A percentile compares a stretch with the other conserved stretches of the same genome.
These are phyloP conservation scores for Lasiosphaeria miniovina DNA, from an alignment of 495 filamentous ascomycete species.

Conservation along the genomic window DNA sequence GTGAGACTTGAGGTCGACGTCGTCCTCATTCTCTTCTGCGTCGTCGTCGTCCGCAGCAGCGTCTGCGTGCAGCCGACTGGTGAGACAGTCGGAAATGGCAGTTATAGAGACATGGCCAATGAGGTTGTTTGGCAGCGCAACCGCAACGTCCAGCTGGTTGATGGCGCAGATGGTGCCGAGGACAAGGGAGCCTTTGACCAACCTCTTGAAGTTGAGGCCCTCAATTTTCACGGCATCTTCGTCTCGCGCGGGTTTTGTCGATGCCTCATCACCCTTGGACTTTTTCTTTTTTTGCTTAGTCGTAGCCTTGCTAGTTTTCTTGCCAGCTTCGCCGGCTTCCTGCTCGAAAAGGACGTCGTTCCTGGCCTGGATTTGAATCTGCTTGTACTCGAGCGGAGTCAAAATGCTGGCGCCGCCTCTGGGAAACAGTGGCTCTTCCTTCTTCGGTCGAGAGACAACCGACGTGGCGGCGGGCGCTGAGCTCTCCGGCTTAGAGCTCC, in stretches of 20 bases:
- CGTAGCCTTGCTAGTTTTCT: slow-evolving; percentile 40
- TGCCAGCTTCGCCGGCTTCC: slow-evolving; percentile 44
- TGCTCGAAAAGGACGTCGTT: slow-evolving; percentile 93
- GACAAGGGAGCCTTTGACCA: slow-evolving; percentile 79
- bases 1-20: slow-evolving; percentile 65
- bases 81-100: slow-evolving; percentile 67
- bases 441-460: slow-evolving; percentile 44
- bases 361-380: slow-evolving; percentile 91
- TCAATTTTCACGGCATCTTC: slow-evolving; percentile 71
- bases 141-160: slow-evolving; percentile 68
- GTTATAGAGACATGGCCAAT: slow-evolving; percentile 87
- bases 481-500: slow-evolving; percentile 21
- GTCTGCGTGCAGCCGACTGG: slow-evolving; percentile 59
- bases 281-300: slow-evolving; percentile 48
- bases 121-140: slow-evolving; percentile 89
- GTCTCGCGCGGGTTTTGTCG: slow-evolving; percentile 37
- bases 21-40: slow-evolving; percentile 49
- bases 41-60: slow-evolving; percentile 50
- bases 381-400: slow-evolving; percentile 91
- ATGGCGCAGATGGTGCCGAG: slow-evolving; percentile 84
- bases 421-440: slow-evolving; percentile 87
- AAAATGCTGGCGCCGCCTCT: slow-evolving; percentile 87
- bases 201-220: slow-evolving; percentile 83
- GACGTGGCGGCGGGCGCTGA: slow-evolving; percentile 18
- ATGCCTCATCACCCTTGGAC: slow-evolving; percentile 53